Base-by-base conservation (phyloP, 73 alveolate species). In the Paramecium pentaurelia region DNA sequence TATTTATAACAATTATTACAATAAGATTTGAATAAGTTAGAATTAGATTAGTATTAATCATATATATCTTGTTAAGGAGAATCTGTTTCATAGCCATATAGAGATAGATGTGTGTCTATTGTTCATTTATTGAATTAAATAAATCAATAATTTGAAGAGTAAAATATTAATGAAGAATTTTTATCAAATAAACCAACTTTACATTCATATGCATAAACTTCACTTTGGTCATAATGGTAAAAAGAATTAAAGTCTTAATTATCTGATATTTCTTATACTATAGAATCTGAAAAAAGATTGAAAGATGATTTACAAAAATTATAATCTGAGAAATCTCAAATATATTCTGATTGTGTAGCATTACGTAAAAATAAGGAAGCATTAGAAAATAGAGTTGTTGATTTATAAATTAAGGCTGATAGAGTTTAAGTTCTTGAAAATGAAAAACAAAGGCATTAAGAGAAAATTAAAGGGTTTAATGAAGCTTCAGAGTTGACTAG, bases 61-160 rank as follows among this genome's bases (percentile, higher is more conserved):
- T 34, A 44, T 20, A 80, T 32, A 0, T 80, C 71, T 3, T 42
- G 58, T 80, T n/a, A 80, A 47, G 91, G 58, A 25, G 91, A 80
- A 38, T 30, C 36, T 36, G 60, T 42, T 12, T 75, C 58, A 10
- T 49, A 80, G 49, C 5, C 27, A 6, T 80, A 44, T 12, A 80
- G 91, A 80, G 91, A 80, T 80, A 80, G 44, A 47, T 45, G 91
- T 80, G 73, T 49, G 4, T 80, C 91, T 0, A 80, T 80, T 9
- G 91, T 80, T n/a, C 91, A 80, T 49, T 36, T 80, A 16, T 80
- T 80, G 16, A 80, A 80, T 80, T 22, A 80, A 45, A 34, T 80
- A 22, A 80, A 44, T 27, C 49, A 80, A 10, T 14, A 25, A 27
- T 80, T 80, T 80, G 91, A 80, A 18, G 91, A 80, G 30, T 42